Percentiles rank a stretch among this genome's conserved stretches.
Evolutionary conservation across 2,329 filamentous ascomycete genomes (phyloP).

Genomic region (Bipolaris gigantea): DNA sequence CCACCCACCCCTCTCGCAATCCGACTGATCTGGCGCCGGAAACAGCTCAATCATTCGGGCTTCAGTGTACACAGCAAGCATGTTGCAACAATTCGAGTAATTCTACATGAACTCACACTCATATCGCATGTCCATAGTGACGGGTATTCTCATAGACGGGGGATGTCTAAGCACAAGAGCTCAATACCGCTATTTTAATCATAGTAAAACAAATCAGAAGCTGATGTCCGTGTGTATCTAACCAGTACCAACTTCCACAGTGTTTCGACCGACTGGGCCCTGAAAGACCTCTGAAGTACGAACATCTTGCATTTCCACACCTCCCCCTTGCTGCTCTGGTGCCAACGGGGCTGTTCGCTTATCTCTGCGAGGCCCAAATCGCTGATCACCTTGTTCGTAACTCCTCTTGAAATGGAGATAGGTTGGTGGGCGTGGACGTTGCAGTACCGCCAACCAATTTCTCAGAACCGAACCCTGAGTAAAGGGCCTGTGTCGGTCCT

Average conservation of each 20-base stretch:
- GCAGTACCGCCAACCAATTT: constrained; percentile 82
- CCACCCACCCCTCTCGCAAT: constrained; percentile 40
- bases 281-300: constrained; percentile 36
- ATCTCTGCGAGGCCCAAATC: constrained; percentile 66
- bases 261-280: constrained; percentile 34
- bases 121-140: neutral
- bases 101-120: neutral
- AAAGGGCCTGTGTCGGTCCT: constrained; percentile 88
- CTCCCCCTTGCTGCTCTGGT: constrained; percentile 56
- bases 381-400: constrained; percentile 80
- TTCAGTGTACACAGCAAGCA: neutral
- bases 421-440: constrained; percentile 80
- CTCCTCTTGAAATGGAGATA: constrained; percentile 83
- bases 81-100: neutral
- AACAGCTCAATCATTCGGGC: neutral
- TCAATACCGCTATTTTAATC: constrained; percentile 5
- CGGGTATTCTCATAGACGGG: neutral
- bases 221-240: constrained; percentile 9
- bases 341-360: constrained; percentile 54
- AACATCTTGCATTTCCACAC: constrained; percentile 71
- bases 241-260: constrained; percentile 12
- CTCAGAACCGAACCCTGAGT: constrained; percentile 72
- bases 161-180: constrained; percentile 2
- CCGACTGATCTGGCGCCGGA: constrained; percentile 11
- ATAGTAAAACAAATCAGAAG: constrained; percentile 4